Evolutionary conservation across 2,329 filamentous ascomycete species (phyloP), one percentile per base, ranked within the genome.

Genomic region (Ophiostoma quercus): DNA sequence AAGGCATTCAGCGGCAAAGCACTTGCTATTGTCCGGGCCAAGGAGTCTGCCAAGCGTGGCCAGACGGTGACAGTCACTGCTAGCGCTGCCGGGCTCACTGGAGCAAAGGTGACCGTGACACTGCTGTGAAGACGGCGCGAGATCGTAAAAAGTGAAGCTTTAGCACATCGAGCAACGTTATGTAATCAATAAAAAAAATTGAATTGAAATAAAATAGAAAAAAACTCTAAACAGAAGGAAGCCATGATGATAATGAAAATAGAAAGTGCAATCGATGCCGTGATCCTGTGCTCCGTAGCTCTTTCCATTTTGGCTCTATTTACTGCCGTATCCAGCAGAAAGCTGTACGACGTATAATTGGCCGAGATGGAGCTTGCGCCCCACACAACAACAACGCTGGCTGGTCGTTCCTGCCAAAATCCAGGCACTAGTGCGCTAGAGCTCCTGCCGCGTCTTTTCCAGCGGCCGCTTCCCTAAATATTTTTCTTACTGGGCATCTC

Each of bases 1-100:
- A 79, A 80, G 57, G 80, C 80, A 0, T 82, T 81, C 68, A 78
- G 76, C 43, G 82, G 82, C 0, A 74, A 79, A 4, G 79, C 79
- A 0, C 75, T 83, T 25, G 79, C 78, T 4, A 79, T 83, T 69
- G 77, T 83, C 5, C 74, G 75, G 7, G 74, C 77, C 7, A 74
- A 75, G 37, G 68, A 71, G 19, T 77, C 76, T 16, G 72, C 63
- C 39, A 29, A 34, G 22, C 14, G 51, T 2, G 68, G 71, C 3
- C 34, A 68, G 43, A 66, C 22, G 2, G 34, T 71, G 14, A 34
- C 51, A 14, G 68, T 73, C 34, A 71, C 71, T 57, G 74, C 74
- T 2, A 69, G 69, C 12, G 72, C 74, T 22, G 32, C 67, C 1
- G 75, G 74, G 8, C 66, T 75, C 3, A 43, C 51, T 22, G 60